Evolutionary conservation across 345 rosid genomes (phyloP).

Genomic region (Pistacia integerrima): DNA sequence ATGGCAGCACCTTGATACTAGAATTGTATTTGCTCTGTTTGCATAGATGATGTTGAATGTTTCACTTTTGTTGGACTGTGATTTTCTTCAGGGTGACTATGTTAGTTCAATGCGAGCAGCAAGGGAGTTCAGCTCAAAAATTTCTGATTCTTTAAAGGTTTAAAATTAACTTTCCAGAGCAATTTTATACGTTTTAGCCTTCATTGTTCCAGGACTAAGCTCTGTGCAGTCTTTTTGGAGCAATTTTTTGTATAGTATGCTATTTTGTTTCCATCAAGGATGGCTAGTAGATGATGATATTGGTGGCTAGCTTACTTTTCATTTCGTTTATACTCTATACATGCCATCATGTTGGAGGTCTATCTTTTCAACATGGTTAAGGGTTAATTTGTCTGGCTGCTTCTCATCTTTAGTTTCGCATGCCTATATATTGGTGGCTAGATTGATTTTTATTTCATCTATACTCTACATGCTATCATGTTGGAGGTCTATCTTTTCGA

Average conservation of each 20-base stretch:
- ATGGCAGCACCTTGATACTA: constrained; percentile 16
- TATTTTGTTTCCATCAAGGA: no score
- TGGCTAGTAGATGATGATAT: no score
- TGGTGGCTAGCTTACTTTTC: not conserved
- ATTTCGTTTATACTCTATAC: not conserved
- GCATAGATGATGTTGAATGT: not conserved
- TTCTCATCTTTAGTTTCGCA: no score
- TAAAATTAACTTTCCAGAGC: constrained; percentile 12
- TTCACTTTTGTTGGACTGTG: constrained; percentile 4
- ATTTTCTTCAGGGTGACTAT: constrained; percentile 67
- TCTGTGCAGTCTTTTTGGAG: not conserved
- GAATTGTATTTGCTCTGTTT: constrained; percentile 1
- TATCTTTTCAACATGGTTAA: no score
- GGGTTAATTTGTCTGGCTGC: no score
- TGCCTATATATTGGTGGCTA: no score
- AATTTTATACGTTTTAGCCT: constrained; percentile 2
- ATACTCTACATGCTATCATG: not conserved
- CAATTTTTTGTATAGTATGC: no score
- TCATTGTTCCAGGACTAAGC: not conserved
- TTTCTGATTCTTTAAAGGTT: constrained; percentile 80
- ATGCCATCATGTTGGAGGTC: no score
- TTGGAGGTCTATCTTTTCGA: no score
- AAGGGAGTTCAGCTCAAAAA: constrained; percentile 73
- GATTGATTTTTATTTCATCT: constrained; percentile 1
- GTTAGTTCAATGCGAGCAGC: constrained; percentile 88